Conservation (phyloP, 73 alveolate genomes). For the Paramecium sexaurelia region DNA sequence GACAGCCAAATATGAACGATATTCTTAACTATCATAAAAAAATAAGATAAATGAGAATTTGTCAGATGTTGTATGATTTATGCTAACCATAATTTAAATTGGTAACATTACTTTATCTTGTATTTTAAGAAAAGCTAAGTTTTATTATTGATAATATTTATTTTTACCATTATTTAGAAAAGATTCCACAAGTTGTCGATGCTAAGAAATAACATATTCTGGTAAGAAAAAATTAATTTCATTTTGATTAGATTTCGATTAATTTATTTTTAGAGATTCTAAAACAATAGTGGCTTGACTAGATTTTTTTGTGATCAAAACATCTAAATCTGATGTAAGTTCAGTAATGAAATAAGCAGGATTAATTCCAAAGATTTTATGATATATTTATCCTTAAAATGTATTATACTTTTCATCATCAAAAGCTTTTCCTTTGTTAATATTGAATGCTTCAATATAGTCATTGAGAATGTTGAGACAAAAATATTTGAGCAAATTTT, state of each 20-base stretch:
- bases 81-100: background rate
- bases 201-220: background rate
- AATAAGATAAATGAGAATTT: background rate
- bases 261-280: background rate
- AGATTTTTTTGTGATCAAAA: background rate
- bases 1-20: conserved; percentile 6
- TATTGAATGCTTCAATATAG: conserved; percentile 10
- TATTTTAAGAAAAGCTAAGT: conserved; percentile 6
- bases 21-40: background rate
- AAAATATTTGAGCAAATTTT: background rate
- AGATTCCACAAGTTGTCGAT: background rate
- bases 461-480: background rate
- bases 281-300: background rate
- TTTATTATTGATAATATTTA: conserved; percentile 1
- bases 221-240: background rate
- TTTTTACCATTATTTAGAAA: background rate
- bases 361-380: background rate
- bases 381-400: background rate
- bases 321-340: background rate
- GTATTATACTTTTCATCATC: conserved; percentile 35
- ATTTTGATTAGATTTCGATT: background rate
- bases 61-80: background rate
- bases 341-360: conserved; percentile 12
- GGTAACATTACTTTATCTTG: background rate
- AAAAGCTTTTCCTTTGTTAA: background rate